Evolutionary conservation across 2,329 filamentous ascomycete genomes (phyloP).

Genomic region (Sporothrix brasiliensis): DNA sequence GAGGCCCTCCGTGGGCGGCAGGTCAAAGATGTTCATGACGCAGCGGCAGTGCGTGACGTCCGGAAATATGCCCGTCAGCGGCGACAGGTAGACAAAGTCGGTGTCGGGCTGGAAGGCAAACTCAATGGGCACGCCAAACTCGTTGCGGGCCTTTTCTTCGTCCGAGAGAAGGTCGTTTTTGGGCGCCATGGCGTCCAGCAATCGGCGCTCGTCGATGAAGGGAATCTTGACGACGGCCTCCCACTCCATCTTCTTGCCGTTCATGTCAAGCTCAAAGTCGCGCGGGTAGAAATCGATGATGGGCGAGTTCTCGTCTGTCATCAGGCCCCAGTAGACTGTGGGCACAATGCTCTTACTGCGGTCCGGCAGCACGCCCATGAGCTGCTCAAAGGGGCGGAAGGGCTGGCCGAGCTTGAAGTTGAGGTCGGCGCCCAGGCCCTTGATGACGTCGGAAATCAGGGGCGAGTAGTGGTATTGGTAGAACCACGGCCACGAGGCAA

Average conservation of each 20-base stretch:
- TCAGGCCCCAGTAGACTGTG: constrained; percentile 80
- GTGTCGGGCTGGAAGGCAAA: constrained; percentile 81
- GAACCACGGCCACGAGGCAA: constrained; percentile 98
- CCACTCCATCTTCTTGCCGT: constrained; percentile 99
- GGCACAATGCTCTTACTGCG: constrained; percentile 97
- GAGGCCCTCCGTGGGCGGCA: constrained; percentile 88
- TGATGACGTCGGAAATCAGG: constrained; percentile 88
- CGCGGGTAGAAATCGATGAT: constrained; percentile 98
- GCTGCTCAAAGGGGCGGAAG: constrained; percentile 91
- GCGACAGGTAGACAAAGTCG: constrained; percentile 84
- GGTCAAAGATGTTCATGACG: constrained; percentile 92
- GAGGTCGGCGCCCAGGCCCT: constrained; percentile 81
- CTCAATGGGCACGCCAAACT: constrained; percentile 88
- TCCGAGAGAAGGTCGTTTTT: constrained; percentile 76
- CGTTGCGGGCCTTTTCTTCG: constrained; percentile 80
- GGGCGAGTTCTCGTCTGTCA: constrained; percentile 86
- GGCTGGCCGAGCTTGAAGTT: constrained; percentile 93
- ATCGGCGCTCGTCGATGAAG: constrained; percentile 90
- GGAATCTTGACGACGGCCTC: constrained; percentile 99
- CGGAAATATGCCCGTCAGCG: constrained; percentile 85
- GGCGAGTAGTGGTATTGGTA: constrained; percentile 96
- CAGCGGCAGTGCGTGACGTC: constrained; percentile 86
- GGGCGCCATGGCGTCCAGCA: constrained; percentile 82
- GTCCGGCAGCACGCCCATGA: constrained; percentile 97
- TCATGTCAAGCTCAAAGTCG: constrained; percentile 98